Evolutionary conservation across 306 rosid genomes (phyloP).

Genomic region (Sophora flavescens): DNA sequence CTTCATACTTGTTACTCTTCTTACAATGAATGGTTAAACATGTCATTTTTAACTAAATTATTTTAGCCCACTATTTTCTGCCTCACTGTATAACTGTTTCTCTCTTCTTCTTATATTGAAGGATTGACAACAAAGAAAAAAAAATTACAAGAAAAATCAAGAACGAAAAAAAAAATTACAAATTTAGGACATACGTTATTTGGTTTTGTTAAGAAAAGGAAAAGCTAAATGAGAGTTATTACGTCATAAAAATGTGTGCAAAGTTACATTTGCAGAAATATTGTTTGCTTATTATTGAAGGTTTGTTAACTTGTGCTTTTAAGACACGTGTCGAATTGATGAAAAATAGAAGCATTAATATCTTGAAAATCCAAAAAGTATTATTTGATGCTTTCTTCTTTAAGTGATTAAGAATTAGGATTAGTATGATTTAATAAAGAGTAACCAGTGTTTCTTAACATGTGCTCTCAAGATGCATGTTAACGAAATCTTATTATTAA

Average conservation of each 20-base stretch:
- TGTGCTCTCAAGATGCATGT: background rate
- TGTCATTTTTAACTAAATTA: slow-evolving; percentile 4
- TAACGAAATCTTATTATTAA: background rate
- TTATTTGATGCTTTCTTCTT: background rate
- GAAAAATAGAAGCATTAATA: too few relatives aligned
- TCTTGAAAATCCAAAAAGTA: background rate
- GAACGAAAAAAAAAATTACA: background rate
- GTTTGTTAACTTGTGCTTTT: too few relatives aligned
- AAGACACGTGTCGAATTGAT: too few relatives aligned
- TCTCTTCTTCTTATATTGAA: background rate
- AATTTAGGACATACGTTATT: background rate
- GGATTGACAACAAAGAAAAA: background rate
- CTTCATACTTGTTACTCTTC: slow-evolving; percentile 19
- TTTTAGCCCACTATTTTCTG: background rate
- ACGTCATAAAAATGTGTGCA: background rate
- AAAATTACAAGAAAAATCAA: background rate
- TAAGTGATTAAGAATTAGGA: background rate
- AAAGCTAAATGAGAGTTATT: background rate
- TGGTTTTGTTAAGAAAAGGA: slow-evolving; percentile 23
- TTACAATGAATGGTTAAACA: slow-evolving; percentile 24
- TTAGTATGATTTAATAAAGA: too few relatives aligned
- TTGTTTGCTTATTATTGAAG: background rate
- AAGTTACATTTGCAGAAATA: background rate
- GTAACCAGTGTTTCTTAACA: background rate
- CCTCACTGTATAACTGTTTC: background rate